Conservation (phyloP, 2,329 filamentous ascomycete genomes). For the Apiospora phragmitis region DNA sequence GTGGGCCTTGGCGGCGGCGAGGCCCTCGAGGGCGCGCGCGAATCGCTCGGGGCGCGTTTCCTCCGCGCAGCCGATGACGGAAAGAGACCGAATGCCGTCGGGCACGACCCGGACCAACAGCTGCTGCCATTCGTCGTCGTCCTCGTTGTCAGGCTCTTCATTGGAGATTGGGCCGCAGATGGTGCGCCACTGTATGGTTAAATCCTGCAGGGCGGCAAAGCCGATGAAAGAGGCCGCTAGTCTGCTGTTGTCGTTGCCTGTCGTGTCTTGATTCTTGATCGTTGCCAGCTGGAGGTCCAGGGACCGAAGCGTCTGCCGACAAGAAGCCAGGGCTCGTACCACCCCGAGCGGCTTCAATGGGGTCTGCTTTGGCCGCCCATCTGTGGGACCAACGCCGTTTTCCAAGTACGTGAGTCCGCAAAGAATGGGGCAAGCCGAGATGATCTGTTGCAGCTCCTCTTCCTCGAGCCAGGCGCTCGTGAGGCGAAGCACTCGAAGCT, state of each 20-base stretch:
- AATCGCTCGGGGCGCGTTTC: not conserved
- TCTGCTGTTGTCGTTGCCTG: not conserved
- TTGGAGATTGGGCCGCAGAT: not conserved
- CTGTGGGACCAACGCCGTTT: not conserved
- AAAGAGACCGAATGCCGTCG: not conserved
- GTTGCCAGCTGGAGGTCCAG: not conserved
- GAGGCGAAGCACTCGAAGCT: not conserved
- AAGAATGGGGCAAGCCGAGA: not conserved
- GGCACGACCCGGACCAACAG: not conserved
- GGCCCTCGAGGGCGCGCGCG: not conserved
- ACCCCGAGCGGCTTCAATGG: not conserved
- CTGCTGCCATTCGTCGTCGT: not conserved
- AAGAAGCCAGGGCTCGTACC: not conserved
- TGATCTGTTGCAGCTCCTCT: slow-evolving; percentile 1
- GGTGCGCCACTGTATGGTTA: not conserved
- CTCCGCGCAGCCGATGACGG: not conserved
- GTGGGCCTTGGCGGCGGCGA: not conserved
- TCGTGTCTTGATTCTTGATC: too few relatives aligned
- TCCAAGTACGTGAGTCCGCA: not conserved
- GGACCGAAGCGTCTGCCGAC: not conserved
- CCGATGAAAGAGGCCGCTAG: not conserved
- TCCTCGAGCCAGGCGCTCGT: not conserved
- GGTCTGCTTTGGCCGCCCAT: not conserved
- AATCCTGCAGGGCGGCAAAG: not conserved
- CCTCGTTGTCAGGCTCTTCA: not conserved